phyloP scores from a whole-genome alignment of 768 basidiomycete species.

The Tephrocybe sp. region DNA sequence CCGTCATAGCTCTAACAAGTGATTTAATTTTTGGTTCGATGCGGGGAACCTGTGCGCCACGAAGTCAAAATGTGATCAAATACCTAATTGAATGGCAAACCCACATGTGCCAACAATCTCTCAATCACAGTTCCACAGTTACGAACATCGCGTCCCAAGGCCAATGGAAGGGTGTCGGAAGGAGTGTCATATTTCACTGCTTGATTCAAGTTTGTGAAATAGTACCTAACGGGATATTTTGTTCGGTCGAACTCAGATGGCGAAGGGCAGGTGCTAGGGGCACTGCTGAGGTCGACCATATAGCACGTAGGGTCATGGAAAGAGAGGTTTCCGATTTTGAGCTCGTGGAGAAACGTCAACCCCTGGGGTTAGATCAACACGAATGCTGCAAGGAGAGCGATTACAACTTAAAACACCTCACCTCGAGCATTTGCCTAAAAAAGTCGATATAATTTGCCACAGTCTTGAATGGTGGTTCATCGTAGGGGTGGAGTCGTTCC shows the following conservation, averaged over 20 bases:
- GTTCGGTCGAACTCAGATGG: slow-evolving; percentile 18
- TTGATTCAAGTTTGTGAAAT: slow-evolving; percentile 27
- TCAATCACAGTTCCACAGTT: slow-evolving; percentile 40
- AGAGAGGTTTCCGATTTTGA: slow-evolving; percentile 34
- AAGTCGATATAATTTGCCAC: slow-evolving; percentile 51
- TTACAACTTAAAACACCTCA: slow-evolving; percentile 16
- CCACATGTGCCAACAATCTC: slow-evolving; percentile 31
- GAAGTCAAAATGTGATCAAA: neutral
- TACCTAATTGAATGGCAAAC: slow-evolving; percentile 9
- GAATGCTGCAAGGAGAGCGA: neutral
- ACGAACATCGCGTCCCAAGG: slow-evolving; percentile 37
- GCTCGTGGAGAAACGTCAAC: slow-evolving; percentile 48
- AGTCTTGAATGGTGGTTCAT: slow-evolving; percentile 42
- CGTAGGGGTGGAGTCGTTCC: slow-evolving; percentile 41
- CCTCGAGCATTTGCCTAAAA: slow-evolving; percentile 50
- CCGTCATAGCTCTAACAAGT: slow-evolving; percentile 45
- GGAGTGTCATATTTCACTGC: slow-evolving; percentile 22
- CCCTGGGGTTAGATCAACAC: slow-evolving; percentile 27
- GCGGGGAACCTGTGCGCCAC: slow-evolving; percentile 32
- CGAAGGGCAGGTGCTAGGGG: slow-evolving; percentile 18
- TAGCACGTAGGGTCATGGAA: slow-evolving; percentile 33
- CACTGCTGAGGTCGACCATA: slow-evolving; percentile 43
- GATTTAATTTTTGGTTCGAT: slow-evolving; percentile 40
- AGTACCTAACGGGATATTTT: slow-evolving; percentile 26
- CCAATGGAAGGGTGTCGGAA: slow-evolving; percentile 5